Base-by-base conservation (phyloP, 2,329 filamentous ascomycete species). In the Exophiala xenobiotica region DNA sequence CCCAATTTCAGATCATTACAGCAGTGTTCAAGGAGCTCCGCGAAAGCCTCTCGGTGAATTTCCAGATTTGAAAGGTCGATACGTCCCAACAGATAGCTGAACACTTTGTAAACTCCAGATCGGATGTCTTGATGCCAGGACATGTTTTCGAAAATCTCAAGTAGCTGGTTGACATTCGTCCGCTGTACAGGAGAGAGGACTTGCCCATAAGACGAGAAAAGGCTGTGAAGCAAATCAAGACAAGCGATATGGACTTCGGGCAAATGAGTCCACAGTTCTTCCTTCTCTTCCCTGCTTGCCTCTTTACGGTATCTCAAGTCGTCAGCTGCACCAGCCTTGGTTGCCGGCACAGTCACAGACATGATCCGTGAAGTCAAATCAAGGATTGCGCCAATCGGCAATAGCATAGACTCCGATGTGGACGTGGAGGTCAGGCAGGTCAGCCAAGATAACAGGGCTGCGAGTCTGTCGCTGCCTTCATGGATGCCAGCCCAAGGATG, bases 221-320 rank as follows among this genome's bases (percentile, higher is more conserved):
- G 64, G 8, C 74, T 69, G 6, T 75, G 67, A 18, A 88, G 70
- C 1, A 95, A 69, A 18, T 79, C 69, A 47, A 95, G 71, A n/a
- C 82, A 79, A 11, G 86, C 82, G 11, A 83, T 70, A 63, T 96
- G 90, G 31, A 96, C 80, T 7, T 79, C 76, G 3, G 91, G 88
- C 8, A 96, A 76, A 14, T 81, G 75, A 40, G 79, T 73, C 81
- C 87, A 91, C 3, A 96, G 76, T 38, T 85, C 81, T 46, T 95
- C 89, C 54, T 86, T 85, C 69, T 96, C 92, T 43, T 95, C 88
- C 54, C 86, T 81, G 24, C 83, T 79, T 56, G 93, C 81, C 56
- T 88, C 85, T 6, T 83, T 76, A 61, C 90, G 91, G 53, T 84
- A 75, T 54, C 85, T 80, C n/a, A 82, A 73, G 59, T 72, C 72